Conservation (phyloP, 768 basidiomycete species). For the Neoboletus subvelutipes region DNA sequence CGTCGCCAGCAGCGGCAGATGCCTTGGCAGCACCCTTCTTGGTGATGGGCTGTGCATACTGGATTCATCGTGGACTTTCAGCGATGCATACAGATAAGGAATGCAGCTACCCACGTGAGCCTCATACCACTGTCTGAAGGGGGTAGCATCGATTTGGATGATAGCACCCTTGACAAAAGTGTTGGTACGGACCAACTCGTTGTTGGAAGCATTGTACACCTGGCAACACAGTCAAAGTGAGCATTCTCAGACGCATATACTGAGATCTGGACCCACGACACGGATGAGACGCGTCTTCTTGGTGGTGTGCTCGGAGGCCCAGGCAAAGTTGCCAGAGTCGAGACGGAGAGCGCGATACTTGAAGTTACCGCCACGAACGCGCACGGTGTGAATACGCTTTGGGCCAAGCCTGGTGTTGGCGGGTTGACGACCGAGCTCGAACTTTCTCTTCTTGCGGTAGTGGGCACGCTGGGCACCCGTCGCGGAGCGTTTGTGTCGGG, state of each 20-base stretch:
- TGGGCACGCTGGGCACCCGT: conserved; percentile 90
- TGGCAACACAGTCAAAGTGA: conserved; percentile 30
- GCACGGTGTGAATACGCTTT: conserved; percentile 94
- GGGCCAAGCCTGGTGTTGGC: conserved; percentile 96
- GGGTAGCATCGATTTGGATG: conserved; percentile 97
- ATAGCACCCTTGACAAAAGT: conserved; percentile 96
- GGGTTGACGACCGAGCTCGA: conserved; percentile 98
- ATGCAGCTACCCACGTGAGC: conserved; percentile 69
- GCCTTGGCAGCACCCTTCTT: conserved; percentile 74
- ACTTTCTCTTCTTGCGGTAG: conserved; percentile 99
- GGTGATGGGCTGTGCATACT: conserved; percentile 96
- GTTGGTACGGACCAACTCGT: conserved; percentile 99
- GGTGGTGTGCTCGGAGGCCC: conserved; percentile 93
- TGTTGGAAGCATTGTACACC: conserved; percentile 99
- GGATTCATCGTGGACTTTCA: conserved; percentile 8
- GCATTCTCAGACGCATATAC: not conserved
- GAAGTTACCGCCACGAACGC: conserved; percentile 92
- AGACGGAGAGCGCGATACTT: conserved; percentile 97
- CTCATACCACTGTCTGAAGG: conserved; percentile 99
- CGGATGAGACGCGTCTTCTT: conserved; percentile 94
- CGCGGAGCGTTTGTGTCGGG: conserved; percentile 95
- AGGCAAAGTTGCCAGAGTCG: conserved; percentile 97
- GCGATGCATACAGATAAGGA: not conserved
- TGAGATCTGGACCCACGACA: conserved; percentile 66
- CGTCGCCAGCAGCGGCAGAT: conserved; percentile 43